phyloP scores from a whole-genome alignment of 768 basidiomycete genomes.

The Suillus cothurnatus region DNA sequence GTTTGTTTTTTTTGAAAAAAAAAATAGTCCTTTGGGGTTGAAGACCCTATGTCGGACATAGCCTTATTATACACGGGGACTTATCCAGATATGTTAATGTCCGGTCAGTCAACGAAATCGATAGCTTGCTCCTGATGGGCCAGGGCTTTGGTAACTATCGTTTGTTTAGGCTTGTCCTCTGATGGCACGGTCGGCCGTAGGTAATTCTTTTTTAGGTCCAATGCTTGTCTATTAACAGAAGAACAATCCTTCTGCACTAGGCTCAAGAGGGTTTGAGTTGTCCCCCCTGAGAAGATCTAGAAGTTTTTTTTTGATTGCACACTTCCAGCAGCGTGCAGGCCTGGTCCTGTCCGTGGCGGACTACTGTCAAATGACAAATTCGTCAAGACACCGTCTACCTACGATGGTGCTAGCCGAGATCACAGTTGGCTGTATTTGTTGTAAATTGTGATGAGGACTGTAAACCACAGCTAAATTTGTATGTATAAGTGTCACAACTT shows the following conservation, averaged over 20 bases:
- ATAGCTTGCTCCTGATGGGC: slow-evolving; percentile 15
- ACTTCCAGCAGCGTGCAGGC: slow-evolving; percentile 2
- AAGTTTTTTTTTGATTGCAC: slow-evolving; percentile 1
- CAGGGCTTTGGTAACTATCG: slow-evolving; percentile 18
- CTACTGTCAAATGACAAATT: slow-evolving; percentile 5
- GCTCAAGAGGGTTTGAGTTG: neutral
- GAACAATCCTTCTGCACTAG: slow-evolving; percentile 6
- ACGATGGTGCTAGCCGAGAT: slow-evolving; percentile 3
- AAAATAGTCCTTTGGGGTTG: too few species aligned
- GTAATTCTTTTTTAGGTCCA: slow-evolving; percentile 2
- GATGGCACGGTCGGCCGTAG: slow-evolving; percentile 10
- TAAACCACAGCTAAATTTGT: slow-evolving; percentile 30
- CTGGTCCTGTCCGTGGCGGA: neutral
- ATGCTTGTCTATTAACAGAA: slow-evolving; percentile 7
- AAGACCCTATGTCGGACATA: too few species aligned
- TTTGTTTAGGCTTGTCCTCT: slow-evolving; percentile 7
- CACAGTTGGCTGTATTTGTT: slow-evolving; percentile 20
- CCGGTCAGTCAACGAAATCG: slow-evolving; percentile 19
- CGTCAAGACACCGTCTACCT: neutral
- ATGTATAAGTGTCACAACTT: slow-evolving; percentile 23
- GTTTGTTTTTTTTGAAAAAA: too few species aligned
- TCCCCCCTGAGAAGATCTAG: slow-evolving; percentile 6
- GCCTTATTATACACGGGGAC: too few species aligned
- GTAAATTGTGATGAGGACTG: slow-evolving; percentile 31
- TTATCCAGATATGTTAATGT: slow-evolving; percentile 30